Conservation (phyloP, 345 rosid species). For the Syzygium aqueum region DNA sequence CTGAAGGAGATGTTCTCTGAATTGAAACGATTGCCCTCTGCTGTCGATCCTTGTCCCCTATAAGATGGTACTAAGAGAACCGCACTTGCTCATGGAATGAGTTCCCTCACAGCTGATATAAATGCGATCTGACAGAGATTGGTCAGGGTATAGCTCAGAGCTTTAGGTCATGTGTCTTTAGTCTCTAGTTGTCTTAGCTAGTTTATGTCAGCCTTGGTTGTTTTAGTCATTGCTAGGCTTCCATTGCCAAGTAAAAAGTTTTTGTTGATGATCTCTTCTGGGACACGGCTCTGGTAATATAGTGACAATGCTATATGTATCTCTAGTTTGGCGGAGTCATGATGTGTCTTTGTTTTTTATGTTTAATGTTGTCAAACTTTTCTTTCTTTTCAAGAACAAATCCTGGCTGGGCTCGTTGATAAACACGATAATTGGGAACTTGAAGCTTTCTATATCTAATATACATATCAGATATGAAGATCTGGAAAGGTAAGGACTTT, state of each 20-base stretch:
- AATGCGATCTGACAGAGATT: background rate
- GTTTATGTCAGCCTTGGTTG: background rate
- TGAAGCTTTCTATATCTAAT: slow-evolving; percentile 94
- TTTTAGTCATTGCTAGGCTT: background rate
- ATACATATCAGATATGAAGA: slow-evolving; percentile 98
- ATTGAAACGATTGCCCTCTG: background rate
- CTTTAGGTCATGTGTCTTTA: background rate
- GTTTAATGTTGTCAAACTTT: background rate
- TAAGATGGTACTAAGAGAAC: background rate
- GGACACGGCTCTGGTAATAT: background rate
- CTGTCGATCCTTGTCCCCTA: background rate
- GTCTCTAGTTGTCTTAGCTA: background rate
- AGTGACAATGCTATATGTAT: background rate
- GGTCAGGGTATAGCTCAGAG: background rate
- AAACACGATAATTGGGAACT: slow-evolving; percentile 88
- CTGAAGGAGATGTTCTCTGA: background rate
- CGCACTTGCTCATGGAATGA: background rate
- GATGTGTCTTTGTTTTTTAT: background rate
- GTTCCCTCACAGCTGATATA: background rate
- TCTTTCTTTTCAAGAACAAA: slow-evolving; percentile 56
- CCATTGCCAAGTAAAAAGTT: background rate
- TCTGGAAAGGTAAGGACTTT: slow-evolving; percentile 62
- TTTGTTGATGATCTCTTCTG: background rate
- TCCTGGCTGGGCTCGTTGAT: slow-evolving; percentile 96
- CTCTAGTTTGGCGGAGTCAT: background rate